Conservation (phyloP, 208 protist species). For the Acanthamoeba royreba region DNA sequence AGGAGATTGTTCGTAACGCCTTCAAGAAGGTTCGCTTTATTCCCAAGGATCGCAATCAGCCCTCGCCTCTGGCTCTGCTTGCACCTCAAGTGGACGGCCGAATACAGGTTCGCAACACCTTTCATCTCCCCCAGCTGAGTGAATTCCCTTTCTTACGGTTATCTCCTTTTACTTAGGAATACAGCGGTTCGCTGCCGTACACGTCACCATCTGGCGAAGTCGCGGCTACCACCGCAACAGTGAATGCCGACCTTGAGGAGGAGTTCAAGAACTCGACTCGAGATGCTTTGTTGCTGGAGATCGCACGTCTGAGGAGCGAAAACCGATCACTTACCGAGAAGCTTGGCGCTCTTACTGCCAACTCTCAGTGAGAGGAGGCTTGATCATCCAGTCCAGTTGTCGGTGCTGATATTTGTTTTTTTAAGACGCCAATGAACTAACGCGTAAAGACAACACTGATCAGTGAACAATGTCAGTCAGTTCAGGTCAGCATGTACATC, state of each 20-base stretch:
- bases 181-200: background rate
- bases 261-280: background rate
- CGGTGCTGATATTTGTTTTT: too few relatives aligned
- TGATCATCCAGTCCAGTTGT: too few relatives aligned
- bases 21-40: constrained; percentile 35
- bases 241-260: background rate
- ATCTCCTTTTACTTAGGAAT: background rate
- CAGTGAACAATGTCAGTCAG: too few relatives aligned
- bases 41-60: background rate
- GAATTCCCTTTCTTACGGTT: too few relatives aligned
- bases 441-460: too few relatives aligned
- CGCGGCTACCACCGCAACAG: background rate
- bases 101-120: background rate
- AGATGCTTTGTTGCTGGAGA: background rate
- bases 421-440: too few relatives aligned
- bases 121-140: background rate
- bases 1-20: background rate
- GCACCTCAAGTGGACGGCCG: background rate
- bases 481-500: too few relatives aligned
- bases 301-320: background rate
- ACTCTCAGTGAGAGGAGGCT: too few relatives aligned
- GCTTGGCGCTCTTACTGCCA: too few relatives aligned
- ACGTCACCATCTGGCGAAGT: background rate
- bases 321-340: background rate
- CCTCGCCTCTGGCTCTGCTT: background rate